Evolutionary conservation across 2,329 filamentous ascomycete genomes (phyloP).

Genomic region (Fusarium hainanense): DNA sequence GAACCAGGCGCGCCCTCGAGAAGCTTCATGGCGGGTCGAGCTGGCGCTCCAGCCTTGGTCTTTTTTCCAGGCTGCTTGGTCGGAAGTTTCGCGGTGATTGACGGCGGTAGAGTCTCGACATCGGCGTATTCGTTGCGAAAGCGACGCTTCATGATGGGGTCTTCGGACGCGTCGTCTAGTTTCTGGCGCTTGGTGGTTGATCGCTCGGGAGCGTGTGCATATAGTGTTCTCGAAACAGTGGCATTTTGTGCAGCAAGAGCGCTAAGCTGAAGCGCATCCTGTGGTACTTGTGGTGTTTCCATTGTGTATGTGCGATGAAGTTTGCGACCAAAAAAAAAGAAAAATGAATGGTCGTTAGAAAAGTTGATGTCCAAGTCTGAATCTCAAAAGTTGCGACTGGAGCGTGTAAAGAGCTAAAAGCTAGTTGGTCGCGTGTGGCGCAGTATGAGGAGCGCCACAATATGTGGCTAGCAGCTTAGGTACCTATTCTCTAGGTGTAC

Average conservation of each 20-base stretch:
- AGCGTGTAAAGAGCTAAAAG: conserved; percentile 43
- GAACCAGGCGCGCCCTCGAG: conserved; percentile 52
- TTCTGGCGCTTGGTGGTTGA: conserved; percentile 54
- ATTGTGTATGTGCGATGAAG: conserved; percentile 38
- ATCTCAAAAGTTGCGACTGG: conserved; percentile 39
- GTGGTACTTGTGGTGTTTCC: conserved; percentile 50
- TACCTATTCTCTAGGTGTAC: not conserved
- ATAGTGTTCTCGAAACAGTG: conserved; percentile 49
- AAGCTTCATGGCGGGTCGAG: conserved; percentile 51
- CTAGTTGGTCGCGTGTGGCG: conserved; percentile 50
- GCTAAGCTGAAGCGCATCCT: conserved; percentile 51
- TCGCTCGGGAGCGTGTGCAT: conserved; percentile 43
- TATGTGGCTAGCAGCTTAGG: conserved; percentile 13
- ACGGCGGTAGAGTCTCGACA: conserved; percentile 80
- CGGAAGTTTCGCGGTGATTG: conserved; percentile 82
- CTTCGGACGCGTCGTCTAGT: conserved; percentile 50
- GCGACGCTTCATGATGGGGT: conserved; percentile 56
- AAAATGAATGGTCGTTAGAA: conserved; percentile 25
- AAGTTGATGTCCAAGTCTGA: conserved; percentile 22
- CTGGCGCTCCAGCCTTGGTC: conserved; percentile 62
- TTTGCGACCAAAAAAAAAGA: conserved; percentile 7
- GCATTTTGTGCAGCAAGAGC: conserved; percentile 52
- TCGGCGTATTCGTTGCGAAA: conserved; percentile 80
- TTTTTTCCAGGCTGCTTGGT: conserved; percentile 53
- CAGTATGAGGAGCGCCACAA: conserved; percentile 31